phyloP scores from a whole-genome alignment of 2,329 filamentous ascomycete species.

The Chaetomium strumarium region DNA sequence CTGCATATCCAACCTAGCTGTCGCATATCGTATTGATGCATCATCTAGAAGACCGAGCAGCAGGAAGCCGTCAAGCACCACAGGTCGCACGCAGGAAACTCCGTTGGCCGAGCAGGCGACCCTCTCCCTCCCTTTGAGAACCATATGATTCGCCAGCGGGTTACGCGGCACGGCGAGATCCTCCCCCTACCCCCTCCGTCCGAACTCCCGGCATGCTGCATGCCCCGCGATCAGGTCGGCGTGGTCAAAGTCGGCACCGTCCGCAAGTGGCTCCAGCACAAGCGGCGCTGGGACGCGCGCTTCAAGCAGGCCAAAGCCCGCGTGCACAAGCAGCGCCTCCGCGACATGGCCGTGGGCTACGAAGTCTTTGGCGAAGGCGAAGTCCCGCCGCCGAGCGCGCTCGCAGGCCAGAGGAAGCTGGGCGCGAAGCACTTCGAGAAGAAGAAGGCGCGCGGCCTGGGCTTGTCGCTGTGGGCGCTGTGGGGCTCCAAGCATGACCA shows the following conservation, averaged over 20 bases:
- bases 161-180: slow-evolving; percentile 72
- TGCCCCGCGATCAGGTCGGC: slow-evolving; percentile 63
- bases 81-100: not conserved
- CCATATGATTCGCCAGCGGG: slow-evolving; percentile 88
- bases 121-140: slow-evolving; percentile 71
- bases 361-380: slow-evolving; percentile 66
- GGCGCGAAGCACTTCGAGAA: slow-evolving; percentile 33
- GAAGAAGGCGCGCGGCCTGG: slow-evolving; percentile 53
- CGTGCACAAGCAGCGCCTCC: slow-evolving; percentile 66
- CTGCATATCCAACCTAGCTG: not conserved
- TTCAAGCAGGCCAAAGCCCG: slow-evolving; percentile 64
- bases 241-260: slow-evolving; percentile 75
- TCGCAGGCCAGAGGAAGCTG: slow-evolving; percentile 63
- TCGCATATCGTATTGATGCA: no score
- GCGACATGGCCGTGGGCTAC: slow-evolving; percentile 61
- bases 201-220: slow-evolving; percentile 59
- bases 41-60: not conserved
- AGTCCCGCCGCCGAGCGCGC: slow-evolving; percentile 72
- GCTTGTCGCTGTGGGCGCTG: slow-evolving; percentile 74
- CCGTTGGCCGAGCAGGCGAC: slow-evolving; percentile 79
- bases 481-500: slow-evolving; percentile 91
- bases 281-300: slow-evolving; percentile 64
- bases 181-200: slow-evolving; percentile 59
- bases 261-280: slow-evolving; percentile 74
- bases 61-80: not conserved